Percentiles rank a stretch among this genome's conserved stretches.
phyloP scores from a whole-genome alignment of 2,329 filamentous ascomycete genomes.

The Apiospora aurea region DNA sequence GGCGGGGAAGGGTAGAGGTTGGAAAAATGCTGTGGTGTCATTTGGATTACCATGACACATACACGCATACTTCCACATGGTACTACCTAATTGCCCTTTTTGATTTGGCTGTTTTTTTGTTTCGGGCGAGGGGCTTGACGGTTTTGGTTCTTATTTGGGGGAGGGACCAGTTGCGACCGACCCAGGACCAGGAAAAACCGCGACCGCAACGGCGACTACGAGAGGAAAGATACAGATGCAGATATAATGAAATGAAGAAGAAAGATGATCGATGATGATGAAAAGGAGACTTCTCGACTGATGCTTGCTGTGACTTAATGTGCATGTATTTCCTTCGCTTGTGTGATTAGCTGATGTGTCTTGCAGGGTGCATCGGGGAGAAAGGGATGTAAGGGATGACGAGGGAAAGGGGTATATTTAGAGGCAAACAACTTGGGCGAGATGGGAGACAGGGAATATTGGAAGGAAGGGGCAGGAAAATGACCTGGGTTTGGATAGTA shows the following conservation, averaged over 20 bases:
- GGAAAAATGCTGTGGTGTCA: neutral
- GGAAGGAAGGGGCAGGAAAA: neutral
- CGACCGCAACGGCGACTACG: neutral
- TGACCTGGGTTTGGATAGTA: no score
- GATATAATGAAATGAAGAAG: constrained; percentile 22
- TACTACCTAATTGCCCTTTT: neutral
- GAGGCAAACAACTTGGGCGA: no score
- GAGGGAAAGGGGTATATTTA: neutral
- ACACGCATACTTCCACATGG: neutral
- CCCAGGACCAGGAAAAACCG: neutral
- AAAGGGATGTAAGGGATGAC: neutral
- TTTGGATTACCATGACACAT: constrained; percentile 8
- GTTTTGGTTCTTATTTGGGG: constrained; percentile 11
- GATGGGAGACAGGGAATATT: no score
- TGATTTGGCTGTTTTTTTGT: neutral
- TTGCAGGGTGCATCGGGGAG: neutral
- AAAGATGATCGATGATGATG: constrained; percentile 24
- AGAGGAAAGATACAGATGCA: constrained; percentile 23
- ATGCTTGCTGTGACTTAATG: neutral
- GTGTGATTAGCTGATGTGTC: neutral
- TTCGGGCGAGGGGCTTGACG: neutral
- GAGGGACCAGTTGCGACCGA: constrained; percentile 18
- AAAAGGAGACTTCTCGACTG: neutral
- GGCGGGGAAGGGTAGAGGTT: neutral
- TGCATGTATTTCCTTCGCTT: neutral